These are phyloP conservation scores for Saccharomyces hybrid DNA, from an alignment of 1,139 yeast genomes.

Conservation along the genomic window DNA sequence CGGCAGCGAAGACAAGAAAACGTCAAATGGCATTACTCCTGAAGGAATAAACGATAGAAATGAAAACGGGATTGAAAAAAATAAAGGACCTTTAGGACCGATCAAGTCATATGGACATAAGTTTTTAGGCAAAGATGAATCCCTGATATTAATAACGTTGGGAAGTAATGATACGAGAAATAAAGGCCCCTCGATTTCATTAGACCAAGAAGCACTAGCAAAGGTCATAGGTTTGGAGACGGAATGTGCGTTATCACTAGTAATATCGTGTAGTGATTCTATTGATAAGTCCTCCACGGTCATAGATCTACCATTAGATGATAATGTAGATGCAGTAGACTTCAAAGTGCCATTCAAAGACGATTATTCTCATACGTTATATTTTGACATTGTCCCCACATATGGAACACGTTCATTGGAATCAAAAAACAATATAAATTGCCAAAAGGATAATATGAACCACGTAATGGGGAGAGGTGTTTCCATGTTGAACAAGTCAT, in stretches of 20 bases:
- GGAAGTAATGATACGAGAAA: constrained; percentile 81
- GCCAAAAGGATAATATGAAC: not conserved
- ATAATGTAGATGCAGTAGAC: constrained; percentile 75
- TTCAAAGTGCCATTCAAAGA: constrained; percentile 52
- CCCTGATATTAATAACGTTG: constrained; percentile 66
- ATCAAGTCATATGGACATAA: constrained; percentile 84
- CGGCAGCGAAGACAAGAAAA: not conserved
- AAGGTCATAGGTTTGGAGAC: constrained; percentile 38
- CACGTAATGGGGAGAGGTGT: constrained; percentile 79
- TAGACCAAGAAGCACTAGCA: constrained; percentile 34
- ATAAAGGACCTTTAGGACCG: constrained; percentile 32
- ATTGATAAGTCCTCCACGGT: constrained; percentile 57
- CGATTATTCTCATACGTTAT: constrained; percentile 51
- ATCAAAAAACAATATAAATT: not conserved
- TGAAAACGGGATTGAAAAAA: constrained; percentile 5
- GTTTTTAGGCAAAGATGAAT: constrained; percentile 56
- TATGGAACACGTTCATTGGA: constrained; percentile 32
- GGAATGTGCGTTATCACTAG: constrained; percentile 79
- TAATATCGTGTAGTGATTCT: constrained; percentile 51
- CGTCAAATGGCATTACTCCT: not conserved
- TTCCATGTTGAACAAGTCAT: constrained; percentile 57
- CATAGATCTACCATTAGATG: constrained; percentile 79
- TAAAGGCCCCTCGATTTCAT: constrained; percentile 51
- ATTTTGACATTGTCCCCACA: constrained; percentile 90
- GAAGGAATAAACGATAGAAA: not conserved